Evolutionary conservation across 148 eudicot genomes (phyloP).

Genomic region (Heliosperma pusillum): DNA sequence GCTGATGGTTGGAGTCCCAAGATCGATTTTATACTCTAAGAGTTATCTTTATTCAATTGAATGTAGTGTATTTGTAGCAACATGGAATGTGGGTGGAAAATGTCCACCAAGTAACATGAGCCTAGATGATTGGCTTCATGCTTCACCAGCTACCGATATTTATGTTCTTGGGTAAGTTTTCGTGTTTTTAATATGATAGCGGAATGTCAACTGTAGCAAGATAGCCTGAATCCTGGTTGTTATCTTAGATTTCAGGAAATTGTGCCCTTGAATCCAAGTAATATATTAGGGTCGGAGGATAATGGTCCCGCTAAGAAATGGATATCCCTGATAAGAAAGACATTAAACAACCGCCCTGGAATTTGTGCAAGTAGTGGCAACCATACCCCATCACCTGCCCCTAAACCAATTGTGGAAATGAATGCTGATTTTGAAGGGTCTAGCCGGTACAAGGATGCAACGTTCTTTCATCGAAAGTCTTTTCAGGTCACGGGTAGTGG

Average conservation of each 20-base stretch:
- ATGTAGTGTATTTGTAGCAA: slow-evolving; percentile 82
- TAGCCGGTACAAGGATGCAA: slow-evolving; percentile 46
- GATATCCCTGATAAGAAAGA: slow-evolving; percentile 60
- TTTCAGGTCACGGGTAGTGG: slow-evolving; percentile 69
- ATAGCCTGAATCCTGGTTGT: slow-evolving; percentile 15
- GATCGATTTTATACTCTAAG: too few relatives aligned
- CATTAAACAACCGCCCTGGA: slow-evolving; percentile 84
- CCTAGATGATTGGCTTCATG: slow-evolving; percentile 90
- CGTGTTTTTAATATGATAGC: too few relatives aligned
- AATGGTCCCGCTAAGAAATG: slow-evolving; percentile 95
- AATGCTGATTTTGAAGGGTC: slow-evolving; percentile 93
- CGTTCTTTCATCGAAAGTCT: slow-evolving; percentile 70
- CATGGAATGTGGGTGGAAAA: slow-evolving; percentile 98
- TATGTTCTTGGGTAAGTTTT: slow-evolving; percentile 88
- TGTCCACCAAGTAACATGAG: slow-evolving; percentile 76
- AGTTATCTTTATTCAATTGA: slow-evolving; percentile 18
- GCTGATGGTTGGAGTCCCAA: too few relatives aligned
- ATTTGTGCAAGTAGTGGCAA: slow-evolving; percentile 57
- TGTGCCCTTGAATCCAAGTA: slow-evolving; percentile 91
- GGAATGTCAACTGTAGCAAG: background rate
- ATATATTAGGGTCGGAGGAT: slow-evolving; percentile 85
- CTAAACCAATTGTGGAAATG: slow-evolving; percentile 73
- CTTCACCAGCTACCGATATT: slow-evolving; percentile 90
- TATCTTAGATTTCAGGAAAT: slow-evolving; percentile 81
- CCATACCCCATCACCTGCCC: slow-evolving; percentile 88